phyloP scores from a whole-genome alignment of 352 stramenopile species.

The Pythium inflatum region DNA sequence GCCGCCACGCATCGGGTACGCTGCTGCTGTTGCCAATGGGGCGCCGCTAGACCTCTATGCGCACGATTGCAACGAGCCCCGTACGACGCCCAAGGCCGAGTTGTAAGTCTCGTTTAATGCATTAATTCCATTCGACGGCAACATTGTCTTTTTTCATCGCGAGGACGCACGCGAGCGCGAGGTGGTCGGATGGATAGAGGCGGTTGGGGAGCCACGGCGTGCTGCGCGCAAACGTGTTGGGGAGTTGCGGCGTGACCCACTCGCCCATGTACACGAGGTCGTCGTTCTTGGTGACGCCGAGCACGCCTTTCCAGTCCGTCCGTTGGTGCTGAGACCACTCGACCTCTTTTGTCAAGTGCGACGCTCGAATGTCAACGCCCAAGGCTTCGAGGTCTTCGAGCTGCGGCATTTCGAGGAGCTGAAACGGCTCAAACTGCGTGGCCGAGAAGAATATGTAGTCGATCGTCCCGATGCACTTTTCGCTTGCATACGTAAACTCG shows the following conservation, averaged over 20 bases:
- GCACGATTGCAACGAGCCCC: constrained; percentile 14
- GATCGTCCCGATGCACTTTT: constrained; percentile 61
- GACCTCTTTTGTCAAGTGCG: constrained; percentile 28
- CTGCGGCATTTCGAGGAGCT: constrained; percentile 60
- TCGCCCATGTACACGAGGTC: constrained; percentile 53
- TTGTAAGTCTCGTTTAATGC: no score
- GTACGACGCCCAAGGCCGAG: constrained; percentile 2
- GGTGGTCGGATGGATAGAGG: constrained; percentile 75
- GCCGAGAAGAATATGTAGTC: constrained; percentile 89
- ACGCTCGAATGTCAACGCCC: constrained; percentile 45
- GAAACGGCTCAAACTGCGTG: constrained; percentile 52
- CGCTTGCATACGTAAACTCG: constrained; percentile 68
- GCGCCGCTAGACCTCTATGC: constrained; percentile 36
- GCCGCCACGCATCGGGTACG: constrained; percentile 49
- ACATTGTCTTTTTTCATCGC: constrained; percentile 50
- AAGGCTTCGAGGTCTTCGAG: constrained; percentile 44
- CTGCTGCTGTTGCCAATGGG: constrained; percentile 22
- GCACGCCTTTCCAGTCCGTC: constrained; percentile 34
- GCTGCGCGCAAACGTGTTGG: constrained; percentile 38
- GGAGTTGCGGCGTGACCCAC: constrained; percentile 49
- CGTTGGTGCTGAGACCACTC: constrained; percentile 54
- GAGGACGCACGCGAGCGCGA: constrained; percentile 74
- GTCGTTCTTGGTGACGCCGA: constrained; percentile 32
- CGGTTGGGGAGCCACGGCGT: constrained; percentile 69
- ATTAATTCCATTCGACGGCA: constrained; percentile 59